Evolutionary conservation across 78 protist species (phyloP).

Genomic region (Capsaspora owczarzaki): DNA sequence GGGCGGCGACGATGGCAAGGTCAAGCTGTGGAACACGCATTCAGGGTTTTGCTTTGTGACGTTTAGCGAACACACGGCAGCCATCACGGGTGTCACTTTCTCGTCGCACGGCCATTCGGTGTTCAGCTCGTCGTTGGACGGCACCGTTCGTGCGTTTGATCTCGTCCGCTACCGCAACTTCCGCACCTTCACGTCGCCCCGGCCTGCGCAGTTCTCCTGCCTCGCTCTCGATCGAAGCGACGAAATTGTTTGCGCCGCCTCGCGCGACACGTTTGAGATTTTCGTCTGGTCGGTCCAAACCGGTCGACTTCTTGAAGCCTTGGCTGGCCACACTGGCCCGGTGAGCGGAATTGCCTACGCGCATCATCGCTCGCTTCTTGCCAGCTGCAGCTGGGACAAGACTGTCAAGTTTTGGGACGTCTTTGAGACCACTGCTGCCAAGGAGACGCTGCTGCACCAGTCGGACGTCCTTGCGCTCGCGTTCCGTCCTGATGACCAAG

Average conservation of each 20-base stretch:
- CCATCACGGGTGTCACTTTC: conserved; percentile 55
- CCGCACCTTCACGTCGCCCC: conserved; percentile 55
- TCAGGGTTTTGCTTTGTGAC: conserved; percentile 84
- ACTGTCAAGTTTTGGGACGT: conserved; percentile 76
- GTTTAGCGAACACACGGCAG: conserved; percentile 80
- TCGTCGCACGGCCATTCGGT: conserved; percentile 55
- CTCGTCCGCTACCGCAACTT: conserved; percentile 80
- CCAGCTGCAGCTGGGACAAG: conserved; percentile 77
- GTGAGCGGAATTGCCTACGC: not conserved
- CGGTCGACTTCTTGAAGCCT: conserved; percentile 79
- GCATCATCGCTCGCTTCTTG: conserved; percentile 23
- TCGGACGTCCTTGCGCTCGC: conserved; percentile 47
- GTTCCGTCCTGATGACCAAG: conserved; percentile 69
- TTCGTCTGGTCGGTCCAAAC: conserved; percentile 79
- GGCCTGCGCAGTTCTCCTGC: conserved; percentile 35
- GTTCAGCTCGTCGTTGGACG: conserved; percentile 67
- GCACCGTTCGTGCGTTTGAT: conserved; percentile 89
- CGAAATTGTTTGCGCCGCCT: conserved; percentile 82
- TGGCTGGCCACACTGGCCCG: conserved; percentile 65
- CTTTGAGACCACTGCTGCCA: conserved; percentile 28
- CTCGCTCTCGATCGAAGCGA: conserved; percentile 81
- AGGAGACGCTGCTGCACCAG: conserved; percentile 38
- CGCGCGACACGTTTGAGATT: conserved; percentile 57
- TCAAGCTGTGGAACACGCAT: conserved; percentile 76
- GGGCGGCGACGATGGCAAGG: conserved; percentile 82